Percentiles rank a stretch among this genome's conserved stretches.
Evolutionary conservation across 208 protist genomes (phyloP).

Genomic region (Leishmania gerbilli): DNA sequence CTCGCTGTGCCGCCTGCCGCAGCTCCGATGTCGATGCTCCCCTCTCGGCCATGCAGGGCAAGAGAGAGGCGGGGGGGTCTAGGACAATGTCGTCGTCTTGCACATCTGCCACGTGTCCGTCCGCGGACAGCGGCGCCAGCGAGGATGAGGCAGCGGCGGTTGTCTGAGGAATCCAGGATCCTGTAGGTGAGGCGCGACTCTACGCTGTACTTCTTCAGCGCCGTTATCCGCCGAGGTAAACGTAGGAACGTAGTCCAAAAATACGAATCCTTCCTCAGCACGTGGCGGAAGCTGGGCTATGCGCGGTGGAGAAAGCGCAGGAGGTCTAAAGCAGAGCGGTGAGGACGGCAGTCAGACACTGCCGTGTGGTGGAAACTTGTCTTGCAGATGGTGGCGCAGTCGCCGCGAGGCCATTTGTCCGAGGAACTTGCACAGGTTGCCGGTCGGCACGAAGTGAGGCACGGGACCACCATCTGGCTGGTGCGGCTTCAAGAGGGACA

Average conservation of each 20-base stretch:
- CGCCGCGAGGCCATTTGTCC: not conserved
- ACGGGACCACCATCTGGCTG: not conserved
- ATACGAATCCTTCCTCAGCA: not conserved
- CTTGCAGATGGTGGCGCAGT: no score
- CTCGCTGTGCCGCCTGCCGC: conserved; percentile 1
- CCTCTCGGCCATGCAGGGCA: conserved; percentile 17
- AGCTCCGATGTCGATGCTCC: conserved; percentile 3
- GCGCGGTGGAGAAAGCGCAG: not conserved
- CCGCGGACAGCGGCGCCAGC: not conserved
- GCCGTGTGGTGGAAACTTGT: not conserved
- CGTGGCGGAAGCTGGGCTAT: not conserved
- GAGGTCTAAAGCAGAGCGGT: not conserved
- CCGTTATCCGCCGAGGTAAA: not conserved
- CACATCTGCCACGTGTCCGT: conserved; percentile 10
- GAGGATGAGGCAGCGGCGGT: not conserved
- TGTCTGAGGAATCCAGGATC: not conserved
- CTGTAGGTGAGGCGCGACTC: not conserved
- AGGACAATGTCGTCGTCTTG: conserved; percentile 63
- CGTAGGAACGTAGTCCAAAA: not conserved
- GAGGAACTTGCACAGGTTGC: not conserved
- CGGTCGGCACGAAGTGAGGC: not conserved
- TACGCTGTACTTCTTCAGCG: not conserved
- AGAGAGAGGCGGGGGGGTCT: conserved; percentile 38
- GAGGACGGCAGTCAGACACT: not conserved
- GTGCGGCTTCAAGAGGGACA: not conserved